Percentiles rank a stretch among this genome's conserved stretches.
phyloP scores from a whole-genome alignment of 1,284 basidiomycete genomes.

The Rugosomyces carneus region DNA sequence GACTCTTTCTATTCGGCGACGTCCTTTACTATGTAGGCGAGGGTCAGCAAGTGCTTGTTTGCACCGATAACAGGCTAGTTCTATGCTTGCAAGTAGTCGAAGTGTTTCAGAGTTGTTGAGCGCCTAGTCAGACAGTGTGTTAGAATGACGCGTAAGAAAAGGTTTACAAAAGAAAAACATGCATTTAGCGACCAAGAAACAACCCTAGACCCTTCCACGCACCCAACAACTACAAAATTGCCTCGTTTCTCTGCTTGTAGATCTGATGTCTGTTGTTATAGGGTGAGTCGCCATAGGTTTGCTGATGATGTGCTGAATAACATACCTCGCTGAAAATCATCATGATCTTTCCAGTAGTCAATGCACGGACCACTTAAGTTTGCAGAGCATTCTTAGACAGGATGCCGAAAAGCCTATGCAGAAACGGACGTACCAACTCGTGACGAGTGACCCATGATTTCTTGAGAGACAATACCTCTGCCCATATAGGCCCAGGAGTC shows the following conservation, averaged over 20 bases:
- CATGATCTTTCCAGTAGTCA: constrained; percentile 60
- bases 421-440: constrained; percentile 56
- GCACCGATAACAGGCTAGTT: constrained; percentile 72
- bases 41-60: constrained; percentile 62
- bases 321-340: constrained; percentile 65
- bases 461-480: constrained; percentile 65
- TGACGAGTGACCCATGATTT: constrained; percentile 59
- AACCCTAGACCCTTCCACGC: constrained; percentile 62
- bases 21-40: constrained; percentile 50
- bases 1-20: constrained; percentile 64
- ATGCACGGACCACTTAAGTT: constrained; percentile 56
- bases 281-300: constrained; percentile 1
- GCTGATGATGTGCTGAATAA: constrained; percentile 7
- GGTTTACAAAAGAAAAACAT: constrained; percentile 16
- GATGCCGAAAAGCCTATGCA: neutral
- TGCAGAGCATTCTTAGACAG: neutral
- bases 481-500: constrained; percentile 80
- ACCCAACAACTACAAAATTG: constrained; percentile 76
- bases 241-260: constrained; percentile 78
- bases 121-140: constrained; percentile 45
- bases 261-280: constrained; percentile 47
- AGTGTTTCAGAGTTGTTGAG: constrained; percentile 75
- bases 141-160: neutral
- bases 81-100: constrained; percentile 70
- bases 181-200: constrained; percentile 83